Base-by-base conservation (phyloP, 164 flowering plant genomes). In the Malania oleifera region DNA sequence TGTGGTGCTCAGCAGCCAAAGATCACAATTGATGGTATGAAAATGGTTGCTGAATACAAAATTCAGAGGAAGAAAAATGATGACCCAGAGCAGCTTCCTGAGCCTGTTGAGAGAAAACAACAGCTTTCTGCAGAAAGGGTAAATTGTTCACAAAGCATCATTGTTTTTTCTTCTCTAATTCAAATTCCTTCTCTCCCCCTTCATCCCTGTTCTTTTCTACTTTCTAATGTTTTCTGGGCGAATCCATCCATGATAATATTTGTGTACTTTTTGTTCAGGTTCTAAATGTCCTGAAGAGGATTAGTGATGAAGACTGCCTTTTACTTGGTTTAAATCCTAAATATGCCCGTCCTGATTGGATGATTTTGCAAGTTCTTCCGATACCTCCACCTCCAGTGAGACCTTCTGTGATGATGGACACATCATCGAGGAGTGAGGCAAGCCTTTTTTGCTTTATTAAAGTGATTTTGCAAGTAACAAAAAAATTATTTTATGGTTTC, bases 331-430 rank as follows among this genome's bases (percentile, higher is more conserved):
- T 95, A 50, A 77, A 81, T 55, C 97, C 99, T 10, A 82, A 91
- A 70, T 95, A 75, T 82, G 99, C 95, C 1, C 95, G 99, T 44
- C 99, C 99, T 22, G 97, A 95, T 60, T 95, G 99, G 99, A 88
- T 95, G 99, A 95, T 95, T 65, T 76, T 95, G 52, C 97, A 95
- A 80, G 97, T 85, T 40, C 88, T 95, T 56, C 97, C 99, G 1
- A 85, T 95, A 54, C 99, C 99, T 60, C 99, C 99, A 50, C 99
- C 95, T 70, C 99, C 97, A 23, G 97, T 95, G 70, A 86, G 99
- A 58, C 99, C 99, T 34, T 95, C 99, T 71, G 99, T 95, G 52
- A 95, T 95, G 99, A 95, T 95, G 99, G 96, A 95, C 68, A 89
- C 99, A 20, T 88, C 99, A 10, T 74, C 97, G 4, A 70, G 99